Evolutionary conservation across 1,139 yeast species (phyloP), one percentile per base, ranked within the genome.

Genomic region (Saccharomycopsis hybrid): DNA sequence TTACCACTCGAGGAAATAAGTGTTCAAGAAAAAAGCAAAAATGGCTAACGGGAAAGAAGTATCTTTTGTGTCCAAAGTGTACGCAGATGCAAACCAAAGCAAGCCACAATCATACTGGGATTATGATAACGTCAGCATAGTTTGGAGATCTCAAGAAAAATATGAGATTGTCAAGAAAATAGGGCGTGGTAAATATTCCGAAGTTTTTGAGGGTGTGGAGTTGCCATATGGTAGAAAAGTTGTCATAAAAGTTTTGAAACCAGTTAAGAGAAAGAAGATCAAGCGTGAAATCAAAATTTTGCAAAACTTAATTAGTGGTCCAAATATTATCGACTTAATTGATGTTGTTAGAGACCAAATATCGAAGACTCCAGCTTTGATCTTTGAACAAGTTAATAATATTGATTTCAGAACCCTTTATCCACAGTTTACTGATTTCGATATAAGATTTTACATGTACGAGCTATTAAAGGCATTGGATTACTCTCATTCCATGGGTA

Each of bases 101-200:
- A 78, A 80, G 57, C 84, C 88, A 2, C 74, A 77, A 52, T 82
- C 80, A 50, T 85, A 85, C 65, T 85, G 90, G 87, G 90, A 85
- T 64, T 85, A 85, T 61, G 94, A 84, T 58, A 81, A 80, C 60
- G 71, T 72, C 66, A 78, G 73, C 49, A 82, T 85, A 49, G 75
- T 76, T 44, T 85, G 92, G 92, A 87, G 89, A 7, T 68, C 75
- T 41, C 84, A 81, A 56, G 72, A 74, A 36, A 77, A 79, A 60
- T 85, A 83, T 61, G 99, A 94, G 68, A 88, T 94, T 56, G 80
- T 89, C 51, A 77, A 84, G 57, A 92, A 92, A 66, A 87, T 94
- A 47, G 99, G 99, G 31, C 79, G 98, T 55, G 98, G 99, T 48
- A 92, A 92, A 70, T 94, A 94, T 68, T 86, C 96, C 5, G 99